Evolutionary conservation across 164 flowering plant species (phyloP).

Genomic region (Annona squamosa): DNA sequence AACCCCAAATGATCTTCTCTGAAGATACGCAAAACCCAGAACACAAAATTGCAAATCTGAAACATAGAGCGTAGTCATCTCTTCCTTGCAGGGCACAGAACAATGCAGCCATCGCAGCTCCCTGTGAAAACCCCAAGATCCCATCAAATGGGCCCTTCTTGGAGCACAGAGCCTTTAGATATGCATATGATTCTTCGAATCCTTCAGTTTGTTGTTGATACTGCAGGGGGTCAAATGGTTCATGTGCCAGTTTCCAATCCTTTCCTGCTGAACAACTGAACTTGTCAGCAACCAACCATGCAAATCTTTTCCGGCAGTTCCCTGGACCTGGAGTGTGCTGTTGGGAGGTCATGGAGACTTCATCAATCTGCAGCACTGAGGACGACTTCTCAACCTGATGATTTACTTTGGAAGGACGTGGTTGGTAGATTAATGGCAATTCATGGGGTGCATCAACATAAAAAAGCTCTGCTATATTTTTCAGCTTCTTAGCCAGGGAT

Average conservation of each 20-base stretch:
- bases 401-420: slow-evolving; percentile 17
- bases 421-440: slow-evolving; percentile 66
- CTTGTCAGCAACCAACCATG: slow-evolving; percentile 67
- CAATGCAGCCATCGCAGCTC: slow-evolving; percentile 84
- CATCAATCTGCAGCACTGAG: slow-evolving; percentile 11
- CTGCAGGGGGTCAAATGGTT: slow-evolving; percentile 73
- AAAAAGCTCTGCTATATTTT: slow-evolving; percentile 64
- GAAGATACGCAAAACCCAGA: slow-evolving; percentile 64
- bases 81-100: slow-evolving; percentile 34
- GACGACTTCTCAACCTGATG: neutral
- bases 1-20: slow-evolving; percentile 19
- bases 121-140: slow-evolving; percentile 92
- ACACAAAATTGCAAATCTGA: slow-evolving; percentile 72
- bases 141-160: slow-evolving; percentile 86
- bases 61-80: slow-evolving; percentile 29
- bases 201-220: slow-evolving; percentile 76
- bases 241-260: slow-evolving; percentile 50
- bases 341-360: neutral
- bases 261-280: slow-evolving; percentile 14
- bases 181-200: slow-evolving; percentile 46
- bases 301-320: slow-evolving; percentile 59
- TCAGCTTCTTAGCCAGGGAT: slow-evolving; percentile 85
- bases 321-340: slow-evolving; percentile 35
- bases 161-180: slow-evolving; percentile 40
- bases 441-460: slow-evolving; percentile 84